Conservation (phyloP, 225 moss, liverwort and hornwort genomes). For the Physcomitrium patens region DNA sequence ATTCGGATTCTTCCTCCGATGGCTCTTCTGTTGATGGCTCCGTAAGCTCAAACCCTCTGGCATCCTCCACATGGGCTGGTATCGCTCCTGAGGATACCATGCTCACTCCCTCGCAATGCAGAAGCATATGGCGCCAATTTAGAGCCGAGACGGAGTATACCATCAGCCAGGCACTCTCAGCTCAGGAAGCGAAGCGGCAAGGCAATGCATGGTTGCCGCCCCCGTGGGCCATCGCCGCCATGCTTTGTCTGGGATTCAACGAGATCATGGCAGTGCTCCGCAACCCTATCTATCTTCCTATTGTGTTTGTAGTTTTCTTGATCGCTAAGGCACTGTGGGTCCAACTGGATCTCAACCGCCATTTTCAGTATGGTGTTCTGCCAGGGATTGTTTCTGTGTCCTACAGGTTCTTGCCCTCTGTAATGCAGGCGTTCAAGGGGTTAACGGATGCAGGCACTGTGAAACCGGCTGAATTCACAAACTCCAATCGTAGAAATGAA, state of each 20-base stretch:
- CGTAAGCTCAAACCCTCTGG: constrained; percentile 16
- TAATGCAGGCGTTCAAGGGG: constrained; percentile 73
- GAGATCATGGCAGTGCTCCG: constrained; percentile 85
- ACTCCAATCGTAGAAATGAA: constrained; percentile 15
- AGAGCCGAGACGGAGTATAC: constrained; percentile 90
- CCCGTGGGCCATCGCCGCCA: constrained; percentile 86
- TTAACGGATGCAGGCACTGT: constrained; percentile 68
- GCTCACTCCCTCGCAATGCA: constrained; percentile 82
- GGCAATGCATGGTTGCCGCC: constrained; percentile 86
- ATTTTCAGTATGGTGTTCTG: constrained; percentile 70
- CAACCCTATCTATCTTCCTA: constrained; percentile 79
- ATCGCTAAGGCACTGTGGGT: constrained; percentile 86
- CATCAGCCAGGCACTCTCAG: constrained; percentile 84
- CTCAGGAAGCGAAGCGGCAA: constrained; percentile 74
- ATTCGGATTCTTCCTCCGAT: constrained; percentile 18
- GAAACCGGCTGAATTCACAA: constrained; percentile 1
- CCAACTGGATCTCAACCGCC: constrained; percentile 69
- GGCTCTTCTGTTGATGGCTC: background rate
- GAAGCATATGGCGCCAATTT: constrained; percentile 88
- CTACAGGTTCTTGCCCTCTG: constrained; percentile 66
- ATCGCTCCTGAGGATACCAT: constrained; percentile 61
- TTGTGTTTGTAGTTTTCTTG: constrained; percentile 67
- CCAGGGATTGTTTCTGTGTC: constrained; percentile 76
- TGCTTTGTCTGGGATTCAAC: constrained; percentile 86
- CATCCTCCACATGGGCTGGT: constrained; percentile 55